A percentile compares a stretch with the other conserved stretches of the same genome.
Evolutionary conservation across 1,284 basidiomycete species (phyloP).

Genomic region (Cutaneotrichosporon sp.): DNA sequence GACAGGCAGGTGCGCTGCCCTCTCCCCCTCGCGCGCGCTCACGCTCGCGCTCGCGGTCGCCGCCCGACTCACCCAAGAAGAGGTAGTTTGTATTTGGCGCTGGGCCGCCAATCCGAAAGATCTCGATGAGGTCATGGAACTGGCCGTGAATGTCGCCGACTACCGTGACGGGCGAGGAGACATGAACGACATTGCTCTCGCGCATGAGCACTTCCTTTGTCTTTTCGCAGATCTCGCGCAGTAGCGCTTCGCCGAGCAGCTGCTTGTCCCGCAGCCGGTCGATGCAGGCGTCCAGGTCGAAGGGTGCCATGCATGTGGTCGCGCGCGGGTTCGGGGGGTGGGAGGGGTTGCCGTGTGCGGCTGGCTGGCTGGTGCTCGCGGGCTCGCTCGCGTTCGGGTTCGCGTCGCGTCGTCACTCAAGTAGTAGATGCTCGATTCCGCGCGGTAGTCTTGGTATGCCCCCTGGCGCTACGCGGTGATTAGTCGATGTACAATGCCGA

Average conservation of each 20-base stretch:
- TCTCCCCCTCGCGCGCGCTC: no score
- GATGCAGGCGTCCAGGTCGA: conserved; percentile 93
- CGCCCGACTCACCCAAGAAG: conserved; percentile 68
- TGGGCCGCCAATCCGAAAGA: conserved; percentile 96
- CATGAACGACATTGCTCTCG: conserved; percentile 97
- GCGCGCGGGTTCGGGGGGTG: neutral
- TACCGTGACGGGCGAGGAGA: conserved; percentile 96
- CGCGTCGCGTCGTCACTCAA: no score
- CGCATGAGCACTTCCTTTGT: conserved; percentile 98
- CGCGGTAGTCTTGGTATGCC: no score
- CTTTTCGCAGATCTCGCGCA: conserved; percentile 96
- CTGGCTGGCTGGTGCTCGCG: no score
- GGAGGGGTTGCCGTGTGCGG: neutral
- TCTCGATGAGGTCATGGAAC: conserved; percentile 99
- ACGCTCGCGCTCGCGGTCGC: no score
- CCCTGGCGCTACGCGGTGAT: no score
- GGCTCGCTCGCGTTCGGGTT: no score
- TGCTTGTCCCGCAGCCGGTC: conserved; percentile 84
- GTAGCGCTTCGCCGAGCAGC: conserved; percentile 80
- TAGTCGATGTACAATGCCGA: no score
- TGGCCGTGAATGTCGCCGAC: conserved; percentile 98
- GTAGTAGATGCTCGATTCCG: no score
- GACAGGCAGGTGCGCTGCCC: no score
- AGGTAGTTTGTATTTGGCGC: conserved; percentile 96
- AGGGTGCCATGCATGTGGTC: conserved; percentile 64